Percentiles rank a stretch among this genome's conserved stretches.
phyloP scores from a whole-genome alignment of 2,329 filamentous ascomycete species.

The Trichoderma sp. region DNA sequence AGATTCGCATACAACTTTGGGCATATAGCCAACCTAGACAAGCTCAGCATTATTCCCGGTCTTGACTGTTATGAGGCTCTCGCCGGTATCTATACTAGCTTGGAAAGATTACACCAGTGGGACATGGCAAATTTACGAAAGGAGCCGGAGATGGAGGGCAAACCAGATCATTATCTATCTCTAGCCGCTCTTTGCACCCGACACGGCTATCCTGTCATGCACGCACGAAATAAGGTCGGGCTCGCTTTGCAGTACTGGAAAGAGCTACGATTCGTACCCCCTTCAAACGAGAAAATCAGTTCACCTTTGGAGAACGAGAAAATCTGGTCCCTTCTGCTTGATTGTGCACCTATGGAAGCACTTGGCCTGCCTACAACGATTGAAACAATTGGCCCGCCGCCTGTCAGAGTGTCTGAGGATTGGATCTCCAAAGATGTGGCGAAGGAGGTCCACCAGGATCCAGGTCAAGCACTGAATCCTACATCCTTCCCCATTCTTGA shows the following conservation, averaged over 20 bases:
- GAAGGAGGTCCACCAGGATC: constrained; percentile 53
- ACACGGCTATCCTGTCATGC: constrained; percentile 71
- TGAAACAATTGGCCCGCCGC: constrained; percentile 50
- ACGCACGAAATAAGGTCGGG: constrained; percentile 66
- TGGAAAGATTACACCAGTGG: constrained; percentile 70
- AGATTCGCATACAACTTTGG: constrained; percentile 72
- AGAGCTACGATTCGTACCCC: constrained; percentile 54
- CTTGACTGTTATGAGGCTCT: constrained; percentile 79
- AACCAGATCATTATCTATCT: constrained; percentile 52
- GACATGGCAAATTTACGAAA: constrained; percentile 62
- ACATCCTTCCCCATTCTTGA: constrained; percentile 54
- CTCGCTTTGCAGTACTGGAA: constrained; percentile 79
- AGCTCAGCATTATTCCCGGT: constrained; percentile 66
- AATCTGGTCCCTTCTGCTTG: constrained; percentile 68
- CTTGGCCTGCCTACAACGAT: constrained; percentile 50
- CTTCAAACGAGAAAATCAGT: constrained; percentile 40
- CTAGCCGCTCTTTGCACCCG: constrained; percentile 67
- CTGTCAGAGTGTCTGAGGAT: constrained; percentile 69
- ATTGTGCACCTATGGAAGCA: constrained; percentile 56
- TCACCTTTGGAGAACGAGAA: constrained; percentile 46
- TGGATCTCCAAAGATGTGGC: constrained; percentile 73
- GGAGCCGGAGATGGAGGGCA: constrained; percentile 47
- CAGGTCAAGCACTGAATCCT: constrained; percentile 45
- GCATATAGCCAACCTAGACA: constrained; percentile 68
- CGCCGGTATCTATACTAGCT: constrained; percentile 69